Evolutionary conservation across 805 yeast species (phyloP).

Genomic region (Metschnikowia matae): DNA sequence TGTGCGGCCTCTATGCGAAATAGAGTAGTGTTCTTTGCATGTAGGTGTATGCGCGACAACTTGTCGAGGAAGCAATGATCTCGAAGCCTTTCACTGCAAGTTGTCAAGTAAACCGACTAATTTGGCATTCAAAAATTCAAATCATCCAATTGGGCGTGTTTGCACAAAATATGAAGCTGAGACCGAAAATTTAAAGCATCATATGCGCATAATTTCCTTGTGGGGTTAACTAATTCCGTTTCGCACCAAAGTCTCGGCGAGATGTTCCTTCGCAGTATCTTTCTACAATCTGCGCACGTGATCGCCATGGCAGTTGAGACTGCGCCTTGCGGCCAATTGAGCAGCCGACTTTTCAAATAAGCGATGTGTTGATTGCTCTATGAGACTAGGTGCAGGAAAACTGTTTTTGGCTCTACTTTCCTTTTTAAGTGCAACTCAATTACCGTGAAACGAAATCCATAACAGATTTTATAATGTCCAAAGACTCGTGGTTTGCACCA

Average conservation of each 20-base stretch:
- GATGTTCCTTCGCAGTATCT: neutral
- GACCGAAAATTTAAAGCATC: too few relatives aligned
- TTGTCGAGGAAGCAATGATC: neutral
- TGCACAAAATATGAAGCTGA: neutral
- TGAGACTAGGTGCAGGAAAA: neutral
- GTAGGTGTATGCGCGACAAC: neutral
- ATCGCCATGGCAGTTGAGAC: neutral
- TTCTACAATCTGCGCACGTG: neutral
- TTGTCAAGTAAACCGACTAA: neutral
- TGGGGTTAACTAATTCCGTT: neutral
- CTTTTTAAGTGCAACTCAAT: neutral
- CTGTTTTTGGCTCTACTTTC: neutral
- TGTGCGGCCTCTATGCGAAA: neutral
- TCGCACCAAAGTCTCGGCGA: neutral
- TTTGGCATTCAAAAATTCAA: neutral
- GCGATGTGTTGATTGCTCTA: neutral
- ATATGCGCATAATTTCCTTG: neutral
- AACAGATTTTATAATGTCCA: constrained; percentile 6
- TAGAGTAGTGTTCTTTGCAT: neutral
- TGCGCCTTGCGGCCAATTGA: constrained; percentile 2
- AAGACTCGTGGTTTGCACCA: constrained; percentile 19
- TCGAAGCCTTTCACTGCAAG: neutral
- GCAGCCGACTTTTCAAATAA: neutral
- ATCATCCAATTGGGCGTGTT: too few relatives aligned
- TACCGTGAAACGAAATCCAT: neutral